Evolutionary conservation across 1,284 basidiomycete genomes (phyloP).

Genomic region (Neotropicomus parvogracilis): DNA sequence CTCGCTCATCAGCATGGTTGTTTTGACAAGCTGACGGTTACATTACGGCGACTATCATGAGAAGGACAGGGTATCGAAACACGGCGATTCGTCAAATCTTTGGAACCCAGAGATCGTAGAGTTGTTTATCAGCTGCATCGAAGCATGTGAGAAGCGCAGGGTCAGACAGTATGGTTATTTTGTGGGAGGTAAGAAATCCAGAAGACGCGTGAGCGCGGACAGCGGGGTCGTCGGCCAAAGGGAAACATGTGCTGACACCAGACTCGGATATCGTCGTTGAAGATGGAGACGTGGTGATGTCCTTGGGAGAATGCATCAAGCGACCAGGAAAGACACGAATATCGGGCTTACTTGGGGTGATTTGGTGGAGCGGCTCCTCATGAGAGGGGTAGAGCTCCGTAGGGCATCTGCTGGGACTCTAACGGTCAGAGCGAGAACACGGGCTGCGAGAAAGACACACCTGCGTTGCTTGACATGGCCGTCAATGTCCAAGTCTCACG

Average conservation of each 20-base stretch:
- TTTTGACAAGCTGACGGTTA: too few species aligned
- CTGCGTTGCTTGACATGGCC: slow-evolving; percentile 16
- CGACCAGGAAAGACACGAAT: background rate
- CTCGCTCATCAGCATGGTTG: background rate
- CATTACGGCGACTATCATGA: too few species aligned
- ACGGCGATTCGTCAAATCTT: slow-evolving; percentile 25
- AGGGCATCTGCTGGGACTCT: slow-evolving; percentile 8
- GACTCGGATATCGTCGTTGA: slow-evolving; percentile 35
- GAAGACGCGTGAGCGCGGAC: slow-evolving; percentile 26
- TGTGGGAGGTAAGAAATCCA: slow-evolving; percentile 34
- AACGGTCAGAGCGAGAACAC: background rate
- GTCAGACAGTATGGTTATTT: slow-evolving; percentile 55
- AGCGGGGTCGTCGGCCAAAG: slow-evolving; percentile 19
- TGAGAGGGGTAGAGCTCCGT: slow-evolving; percentile 12
- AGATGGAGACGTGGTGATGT: slow-evolving; percentile 25
- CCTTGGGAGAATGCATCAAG: slow-evolving; percentile 11
- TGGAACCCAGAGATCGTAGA: slow-evolving; percentile 72
- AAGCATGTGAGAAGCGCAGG: slow-evolving; percentile 65
- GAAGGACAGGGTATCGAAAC: background rate
- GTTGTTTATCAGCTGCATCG: slow-evolving; percentile 64
- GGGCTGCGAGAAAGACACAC: slow-evolving; percentile 9
- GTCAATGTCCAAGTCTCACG: background rate
- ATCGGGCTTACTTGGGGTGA: slow-evolving; percentile 15
- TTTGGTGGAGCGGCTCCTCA: slow-evolving; percentile 12
- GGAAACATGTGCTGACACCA: slow-evolving; percentile 21